Evolutionary conservation across 2,329 filamentous ascomycete species (phyloP).

Genomic region (Mycogone perniciosa): DNA sequence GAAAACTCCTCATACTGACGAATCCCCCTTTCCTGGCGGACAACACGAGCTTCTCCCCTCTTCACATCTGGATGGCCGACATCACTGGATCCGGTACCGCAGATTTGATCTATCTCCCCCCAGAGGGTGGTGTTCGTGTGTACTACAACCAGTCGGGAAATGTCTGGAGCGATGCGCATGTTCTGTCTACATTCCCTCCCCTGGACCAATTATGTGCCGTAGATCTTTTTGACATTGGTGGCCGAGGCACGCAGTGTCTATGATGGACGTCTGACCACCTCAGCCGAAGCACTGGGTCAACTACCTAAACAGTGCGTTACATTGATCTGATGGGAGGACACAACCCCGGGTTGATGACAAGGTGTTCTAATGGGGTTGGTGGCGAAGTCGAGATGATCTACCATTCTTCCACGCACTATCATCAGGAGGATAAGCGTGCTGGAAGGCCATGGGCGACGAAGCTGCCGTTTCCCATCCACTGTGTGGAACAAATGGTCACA

Average conservation of each 20-base stretch:
- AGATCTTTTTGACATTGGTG: neutral
- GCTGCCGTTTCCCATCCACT: neutral
- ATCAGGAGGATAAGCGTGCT: too few species aligned
- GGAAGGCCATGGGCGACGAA: neutral
- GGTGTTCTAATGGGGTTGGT: neutral
- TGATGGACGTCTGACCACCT: neutral
- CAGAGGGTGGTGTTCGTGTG: neutral
- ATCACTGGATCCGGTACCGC: constrained; percentile 20
- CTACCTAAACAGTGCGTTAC: neutral
- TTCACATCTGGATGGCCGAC: constrained; percentile 15
- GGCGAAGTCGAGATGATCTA: too few species aligned
- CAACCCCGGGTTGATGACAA: neutral
- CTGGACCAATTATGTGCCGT: neutral
- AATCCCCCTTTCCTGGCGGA: neutral
- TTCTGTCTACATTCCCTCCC: neutral
- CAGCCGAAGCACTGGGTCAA: neutral
- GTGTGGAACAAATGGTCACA: neutral
- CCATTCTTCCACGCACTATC: too few species aligned
- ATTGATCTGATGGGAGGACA: neutral
- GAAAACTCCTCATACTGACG: neutral
- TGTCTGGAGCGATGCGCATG: neutral
- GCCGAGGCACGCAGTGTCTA: neutral
- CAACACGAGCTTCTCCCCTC: neutral
- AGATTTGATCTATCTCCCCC: constrained; percentile 23
- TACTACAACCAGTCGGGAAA: neutral